Percentiles rank a stretch among this genome's conserved stretches.
Evolutionary conservation across 1,139 yeast species (phyloP).

Genomic region (Candida sanyaensis): DNA sequence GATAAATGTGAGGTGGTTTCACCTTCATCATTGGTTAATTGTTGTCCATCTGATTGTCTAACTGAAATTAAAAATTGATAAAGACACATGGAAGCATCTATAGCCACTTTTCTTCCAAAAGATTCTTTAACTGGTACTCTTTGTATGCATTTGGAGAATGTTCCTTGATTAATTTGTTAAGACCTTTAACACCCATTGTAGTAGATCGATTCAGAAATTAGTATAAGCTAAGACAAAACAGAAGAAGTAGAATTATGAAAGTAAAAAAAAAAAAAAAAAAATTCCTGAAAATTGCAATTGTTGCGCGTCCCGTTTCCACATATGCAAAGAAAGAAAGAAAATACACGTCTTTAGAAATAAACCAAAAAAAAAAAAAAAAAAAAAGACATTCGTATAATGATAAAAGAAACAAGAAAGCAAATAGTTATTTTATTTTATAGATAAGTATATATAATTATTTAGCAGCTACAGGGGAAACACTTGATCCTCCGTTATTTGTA

Average conservation of each 20-base stretch:
- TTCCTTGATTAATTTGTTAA: conserved; percentile 79
- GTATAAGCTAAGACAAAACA: background rate
- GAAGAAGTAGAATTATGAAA: background rate
- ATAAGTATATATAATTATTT: background rate
- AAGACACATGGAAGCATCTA: conserved; percentile 86
- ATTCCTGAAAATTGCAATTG: background rate
- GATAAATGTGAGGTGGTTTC: conserved; percentile 94
- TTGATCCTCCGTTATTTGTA: background rate
- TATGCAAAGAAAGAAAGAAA: too few species aligned
- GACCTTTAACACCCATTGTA: conserved; percentile 79
- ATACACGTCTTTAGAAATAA: background rate
- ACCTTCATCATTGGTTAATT: conserved; percentile 82
- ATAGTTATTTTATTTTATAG: background rate
- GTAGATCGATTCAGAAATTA: background rate
- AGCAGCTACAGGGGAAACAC: conserved; percentile 4
- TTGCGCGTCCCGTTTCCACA: too few species aligned
- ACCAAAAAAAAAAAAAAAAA: background rate
- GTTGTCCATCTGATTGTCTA: conserved; percentile 95
- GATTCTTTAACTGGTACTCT: conserved; percentile 77
- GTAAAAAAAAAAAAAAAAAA: background rate
- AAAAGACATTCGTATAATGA: background rate
- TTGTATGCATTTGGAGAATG: conserved; percentile 84
- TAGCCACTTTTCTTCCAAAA: conserved; percentile 94
- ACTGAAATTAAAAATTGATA: conserved; percentile 96
- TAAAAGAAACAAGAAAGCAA: conserved; percentile 1